phyloP scores from a whole-genome alignment of 140 eudicot genomes.

The Cichorium intybus region DNA sequence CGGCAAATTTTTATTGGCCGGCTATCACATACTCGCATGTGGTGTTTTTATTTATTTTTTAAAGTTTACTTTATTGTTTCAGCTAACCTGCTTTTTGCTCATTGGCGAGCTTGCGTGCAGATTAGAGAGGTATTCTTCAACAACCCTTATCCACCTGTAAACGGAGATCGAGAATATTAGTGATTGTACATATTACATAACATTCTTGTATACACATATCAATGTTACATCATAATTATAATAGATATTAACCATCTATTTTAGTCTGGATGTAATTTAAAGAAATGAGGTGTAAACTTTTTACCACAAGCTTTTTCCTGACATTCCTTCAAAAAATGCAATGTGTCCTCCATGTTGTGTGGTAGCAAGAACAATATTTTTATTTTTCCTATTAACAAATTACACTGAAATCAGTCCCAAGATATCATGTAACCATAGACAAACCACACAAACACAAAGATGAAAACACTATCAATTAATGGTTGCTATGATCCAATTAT shows the following conservation, averaged over 20 bases:
- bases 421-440: too few species aligned
- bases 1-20: too few species aligned
- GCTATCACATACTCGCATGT: too few species aligned
- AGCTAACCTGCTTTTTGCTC: slow-evolving; percentile 52
- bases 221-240: not conserved
- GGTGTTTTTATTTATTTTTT: too few species aligned
- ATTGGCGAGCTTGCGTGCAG: slow-evolving; percentile 52
- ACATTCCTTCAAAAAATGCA: slow-evolving; percentile 73
- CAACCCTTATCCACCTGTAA: slow-evolving; percentile 95
- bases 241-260: too few species aligned
- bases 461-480: too few species aligned
- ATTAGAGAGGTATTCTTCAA: slow-evolving; percentile 59
- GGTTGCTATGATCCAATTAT: too few species aligned
- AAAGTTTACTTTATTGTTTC: too few species aligned
- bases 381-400: slow-evolving; percentile 55
- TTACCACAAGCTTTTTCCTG: slow-evolving; percentile 75
- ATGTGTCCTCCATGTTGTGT: slow-evolving; percentile 93
- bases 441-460: not conserved
- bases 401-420: too few species aligned
- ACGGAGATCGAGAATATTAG: not conserved
- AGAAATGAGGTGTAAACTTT: not conserved
- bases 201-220: not conserved
- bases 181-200: not conserved
- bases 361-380: slow-evolving; percentile 83
- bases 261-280: not conserved